These are phyloP conservation scores for Pyrus pyrifolia DNA, from an alignment of 306 rosid genomes.

Conservation along the genomic window DNA sequence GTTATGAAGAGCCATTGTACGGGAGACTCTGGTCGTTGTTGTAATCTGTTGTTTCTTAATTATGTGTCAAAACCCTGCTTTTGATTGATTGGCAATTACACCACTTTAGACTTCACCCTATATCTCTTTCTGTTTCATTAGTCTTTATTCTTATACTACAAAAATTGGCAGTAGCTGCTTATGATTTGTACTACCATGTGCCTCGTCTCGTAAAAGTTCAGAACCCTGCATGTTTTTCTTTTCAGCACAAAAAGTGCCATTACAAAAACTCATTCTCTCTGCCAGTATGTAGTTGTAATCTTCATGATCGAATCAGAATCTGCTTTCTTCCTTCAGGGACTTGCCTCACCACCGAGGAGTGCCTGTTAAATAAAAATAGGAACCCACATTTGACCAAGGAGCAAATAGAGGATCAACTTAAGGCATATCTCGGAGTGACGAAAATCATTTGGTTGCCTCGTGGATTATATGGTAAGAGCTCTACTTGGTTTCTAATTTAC, in stretches of 20 bases:
- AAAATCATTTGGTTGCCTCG: slow-evolving; percentile 89
- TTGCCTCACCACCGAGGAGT: slow-evolving; percentile 94
- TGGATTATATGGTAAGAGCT: slow-evolving; percentile 77
- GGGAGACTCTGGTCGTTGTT: neutral
- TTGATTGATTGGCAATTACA: neutral
- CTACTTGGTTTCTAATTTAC: slow-evolving; percentile 3
- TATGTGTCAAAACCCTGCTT: neutral
- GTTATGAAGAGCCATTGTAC: too few relatives aligned
- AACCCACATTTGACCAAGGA: slow-evolving; percentile 67
- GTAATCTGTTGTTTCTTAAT: neutral
- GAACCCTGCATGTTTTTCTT: neutral
- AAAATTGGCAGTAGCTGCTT: neutral
- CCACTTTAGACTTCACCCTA: neutral
- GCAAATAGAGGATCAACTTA: slow-evolving; percentile 73
- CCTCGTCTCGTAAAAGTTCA: neutral
- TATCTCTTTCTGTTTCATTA: neutral
- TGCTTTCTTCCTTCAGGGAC: slow-evolving; percentile 54
- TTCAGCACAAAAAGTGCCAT: neutral
- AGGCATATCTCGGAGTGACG: slow-evolving; percentile 72
- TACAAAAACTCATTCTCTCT: neutral
- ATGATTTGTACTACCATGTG: neutral
- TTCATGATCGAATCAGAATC: slow-evolving; percentile 5
- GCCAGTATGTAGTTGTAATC: neutral
- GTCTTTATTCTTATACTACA: neutral
- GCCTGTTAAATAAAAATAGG: slow-evolving; percentile 86